A percentile compares a stretch with the other conserved stretches of the same genome.
Conservation (phyloP, 2,329 filamentous ascomycete genomes). For the Emergomyces orientalis region DNA sequence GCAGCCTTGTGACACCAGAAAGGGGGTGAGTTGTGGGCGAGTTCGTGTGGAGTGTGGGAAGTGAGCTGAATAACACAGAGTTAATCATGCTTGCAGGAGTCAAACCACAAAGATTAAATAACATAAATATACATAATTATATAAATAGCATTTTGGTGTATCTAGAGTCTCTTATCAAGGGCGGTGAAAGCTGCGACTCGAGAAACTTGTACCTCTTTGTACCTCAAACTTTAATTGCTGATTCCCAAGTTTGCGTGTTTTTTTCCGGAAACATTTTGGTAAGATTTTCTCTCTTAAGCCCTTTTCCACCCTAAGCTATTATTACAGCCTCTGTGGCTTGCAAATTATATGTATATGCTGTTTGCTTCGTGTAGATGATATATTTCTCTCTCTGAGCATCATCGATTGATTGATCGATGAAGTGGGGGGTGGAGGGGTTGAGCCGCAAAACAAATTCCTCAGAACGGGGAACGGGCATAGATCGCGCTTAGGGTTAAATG, state of each 20-base stretch:
- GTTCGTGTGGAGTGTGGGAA: background rate
- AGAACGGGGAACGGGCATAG: background rate
- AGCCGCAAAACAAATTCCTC: background rate
- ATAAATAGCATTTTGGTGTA: background rate
- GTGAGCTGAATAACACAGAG: background rate
- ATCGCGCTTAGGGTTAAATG: background rate
- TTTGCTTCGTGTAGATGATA: background rate
- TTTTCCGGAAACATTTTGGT: background rate
- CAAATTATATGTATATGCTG: background rate
- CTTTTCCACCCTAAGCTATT: background rate
- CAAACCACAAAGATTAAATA: background rate
- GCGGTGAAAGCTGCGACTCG: background rate
- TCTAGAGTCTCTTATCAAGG: background rate
- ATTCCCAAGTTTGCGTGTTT: background rate
- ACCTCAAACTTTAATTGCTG: background rate
- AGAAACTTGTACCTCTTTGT: background rate
- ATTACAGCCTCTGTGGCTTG: background rate
- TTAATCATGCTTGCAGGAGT: background rate
- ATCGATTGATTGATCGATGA: background rate
- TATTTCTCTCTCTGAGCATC: background rate
- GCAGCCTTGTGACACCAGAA: conserved; percentile 6
- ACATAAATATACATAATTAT: background rate
- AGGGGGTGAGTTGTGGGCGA: background rate
- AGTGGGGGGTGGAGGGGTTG: background rate
- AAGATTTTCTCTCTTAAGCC: background rate